phyloP scores from a whole-genome alignment of 129 eudicot species.

The sunflower (Helianthus annuus) region DNA sequence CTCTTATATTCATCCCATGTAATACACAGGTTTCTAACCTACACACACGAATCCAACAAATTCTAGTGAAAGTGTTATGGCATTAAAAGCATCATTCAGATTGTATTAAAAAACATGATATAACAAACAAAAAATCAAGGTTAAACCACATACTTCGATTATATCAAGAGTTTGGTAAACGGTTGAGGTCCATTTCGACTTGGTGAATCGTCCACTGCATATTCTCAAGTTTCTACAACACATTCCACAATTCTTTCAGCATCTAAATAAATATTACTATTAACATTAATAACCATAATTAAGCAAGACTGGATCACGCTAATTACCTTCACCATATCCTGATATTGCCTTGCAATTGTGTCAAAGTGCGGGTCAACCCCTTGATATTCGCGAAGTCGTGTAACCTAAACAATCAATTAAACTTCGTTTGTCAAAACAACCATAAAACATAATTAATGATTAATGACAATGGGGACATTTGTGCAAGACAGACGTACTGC shows the following conservation, averaged over 20 bases:
- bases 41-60: no score
- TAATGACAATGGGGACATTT: background rate
- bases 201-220: slow-evolving; percentile 98
- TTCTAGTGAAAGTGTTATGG: no score
- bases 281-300: background rate
- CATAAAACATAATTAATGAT: background rate
- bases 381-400: slow-evolving; percentile 96
- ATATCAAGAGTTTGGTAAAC: slow-evolving; percentile 45
- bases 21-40: no score
- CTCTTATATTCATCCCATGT: no score
- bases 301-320: slow-evolving; percentile 2
- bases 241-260: slow-evolving; percentile 3
- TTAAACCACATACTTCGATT: slow-evolving; percentile 11
- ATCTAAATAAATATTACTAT: slow-evolving; percentile 3
- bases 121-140: background rate
- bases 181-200: slow-evolving; percentile 94
- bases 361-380: slow-evolving; percentile 99
- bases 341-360: slow-evolving; percentile 91
- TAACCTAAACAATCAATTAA: slow-evolving; percentile 44
- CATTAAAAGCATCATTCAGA: background rate
- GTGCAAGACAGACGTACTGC: slow-evolving; percentile 54
- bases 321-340: slow-evolving; percentile 81
- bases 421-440: background rate
- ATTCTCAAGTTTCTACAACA: slow-evolving; percentile 80
- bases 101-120: slow-evolving; percentile 4